A percentile compares a stretch with the other conserved stretches of the same genome.
Conservation (phyloP, 2,329 filamentous ascomycete species). For the Botrytis fragariae region DNA sequence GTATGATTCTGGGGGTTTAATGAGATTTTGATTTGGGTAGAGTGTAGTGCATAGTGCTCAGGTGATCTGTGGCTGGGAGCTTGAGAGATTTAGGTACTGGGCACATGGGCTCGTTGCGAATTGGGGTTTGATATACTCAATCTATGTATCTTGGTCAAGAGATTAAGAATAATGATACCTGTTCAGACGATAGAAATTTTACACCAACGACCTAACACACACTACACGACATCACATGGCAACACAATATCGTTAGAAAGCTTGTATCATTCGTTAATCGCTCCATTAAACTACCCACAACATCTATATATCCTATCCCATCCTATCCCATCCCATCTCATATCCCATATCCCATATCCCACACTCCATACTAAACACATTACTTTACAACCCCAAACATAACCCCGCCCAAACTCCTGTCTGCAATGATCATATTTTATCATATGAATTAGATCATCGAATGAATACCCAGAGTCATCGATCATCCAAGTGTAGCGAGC, state of each 20-base stretch:
- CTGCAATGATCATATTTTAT: background rate
- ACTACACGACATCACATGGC: background rate
- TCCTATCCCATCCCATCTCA: background rate
- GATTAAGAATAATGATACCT: background rate
- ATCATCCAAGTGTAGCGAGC: conserved; percentile 33
- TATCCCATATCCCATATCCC: background rate
- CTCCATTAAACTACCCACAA: background rate
- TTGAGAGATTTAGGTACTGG: background rate
- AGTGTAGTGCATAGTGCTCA: background rate
- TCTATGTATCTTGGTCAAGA: background rate
- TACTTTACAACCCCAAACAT: background rate
- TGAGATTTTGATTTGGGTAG: background rate
- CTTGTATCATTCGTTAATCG: background rate
- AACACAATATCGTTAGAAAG: background rate
- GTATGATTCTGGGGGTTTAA: background rate
- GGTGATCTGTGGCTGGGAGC: too few relatives aligned
- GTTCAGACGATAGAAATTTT: background rate
- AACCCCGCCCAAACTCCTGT: background rate
- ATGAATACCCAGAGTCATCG: background rate
- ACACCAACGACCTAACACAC: background rate
- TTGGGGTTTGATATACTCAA: background rate
- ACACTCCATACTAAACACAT: background rate
- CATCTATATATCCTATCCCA: background rate
- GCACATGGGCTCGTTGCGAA: background rate
- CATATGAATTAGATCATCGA: background rate